Percentiles rank a stretch among this genome's conserved stretches.
Conservation (phyloP, 2,329 filamentous ascomycete species). For the Cladorrhinum sp. region DNA sequence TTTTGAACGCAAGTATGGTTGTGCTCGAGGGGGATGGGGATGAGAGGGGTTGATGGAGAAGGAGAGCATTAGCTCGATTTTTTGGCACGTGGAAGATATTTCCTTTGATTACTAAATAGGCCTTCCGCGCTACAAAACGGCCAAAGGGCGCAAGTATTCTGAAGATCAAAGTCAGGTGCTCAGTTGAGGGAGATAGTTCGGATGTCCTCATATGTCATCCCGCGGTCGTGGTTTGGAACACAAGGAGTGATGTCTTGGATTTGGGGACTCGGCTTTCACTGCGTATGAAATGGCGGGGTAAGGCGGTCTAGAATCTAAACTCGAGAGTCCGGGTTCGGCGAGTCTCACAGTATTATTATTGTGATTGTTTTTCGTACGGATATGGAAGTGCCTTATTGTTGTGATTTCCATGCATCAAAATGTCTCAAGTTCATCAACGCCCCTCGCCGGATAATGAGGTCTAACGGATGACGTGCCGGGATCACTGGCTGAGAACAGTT, state of each 20-base stretch:
- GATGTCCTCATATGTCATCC: not conserved
- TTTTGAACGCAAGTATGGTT: conserved; percentile 28
- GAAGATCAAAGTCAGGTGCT: not conserved
- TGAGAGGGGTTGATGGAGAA: too few relatives aligned
- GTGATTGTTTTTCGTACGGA: not conserved
- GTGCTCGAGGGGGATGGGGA: not conserved
- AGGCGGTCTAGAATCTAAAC: not conserved
- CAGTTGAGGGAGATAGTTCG: not conserved
- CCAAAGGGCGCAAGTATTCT: too few relatives aligned
- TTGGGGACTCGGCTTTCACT: not conserved
- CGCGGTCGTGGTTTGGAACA: not conserved
- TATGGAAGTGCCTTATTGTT: not conserved
- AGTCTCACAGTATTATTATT: not conserved
- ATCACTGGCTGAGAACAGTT: not conserved
- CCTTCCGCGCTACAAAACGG: too few relatives aligned
- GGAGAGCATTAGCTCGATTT: too few relatives aligned
- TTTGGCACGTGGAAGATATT: too few relatives aligned
- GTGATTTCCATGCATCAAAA: too few relatives aligned
- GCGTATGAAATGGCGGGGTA: not conserved
- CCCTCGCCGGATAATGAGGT: not conserved
- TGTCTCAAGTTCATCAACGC: not conserved
- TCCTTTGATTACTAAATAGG: too few relatives aligned
- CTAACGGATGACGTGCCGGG: not conserved
- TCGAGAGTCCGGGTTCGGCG: not conserved
- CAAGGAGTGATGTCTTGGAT: not conserved